Conservation (phyloP, 257 asterid genomes). For the Capsicum pubescens region DNA sequence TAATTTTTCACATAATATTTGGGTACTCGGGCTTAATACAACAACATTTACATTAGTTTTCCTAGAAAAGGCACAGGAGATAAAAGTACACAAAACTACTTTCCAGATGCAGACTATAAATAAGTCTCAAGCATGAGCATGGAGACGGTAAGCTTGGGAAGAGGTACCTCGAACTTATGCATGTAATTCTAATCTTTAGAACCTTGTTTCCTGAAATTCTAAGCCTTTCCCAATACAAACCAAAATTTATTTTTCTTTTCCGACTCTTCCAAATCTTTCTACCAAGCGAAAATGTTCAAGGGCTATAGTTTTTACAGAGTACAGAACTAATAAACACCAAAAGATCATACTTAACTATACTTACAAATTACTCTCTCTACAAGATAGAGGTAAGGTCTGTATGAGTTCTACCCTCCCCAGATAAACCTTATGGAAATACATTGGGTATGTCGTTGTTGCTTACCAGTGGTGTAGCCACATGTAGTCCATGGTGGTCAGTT, state of each 20-base stretch:
- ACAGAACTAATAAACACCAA: not conserved
- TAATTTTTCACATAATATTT: not conserved
- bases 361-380: not conserved
- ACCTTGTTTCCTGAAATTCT: not conserved
- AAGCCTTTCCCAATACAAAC: not conserved
- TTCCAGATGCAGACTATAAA: not conserved
- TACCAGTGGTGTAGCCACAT: too few relatives aligned
- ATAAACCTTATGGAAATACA: too few relatives aligned
- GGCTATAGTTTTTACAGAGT: too few relatives aligned
- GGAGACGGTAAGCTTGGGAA: slow-evolving; percentile 4
- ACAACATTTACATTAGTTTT: not conserved
- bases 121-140: not conserved
- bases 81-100: slow-evolving; percentile 1
- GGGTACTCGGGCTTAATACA: not conserved
- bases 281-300: not conserved
- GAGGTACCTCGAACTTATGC: not conserved
- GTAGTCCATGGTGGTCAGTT: too few relatives aligned
- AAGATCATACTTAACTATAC: not conserved
- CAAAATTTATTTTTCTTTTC: not conserved
- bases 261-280: not conserved
- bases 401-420: too few relatives aligned
- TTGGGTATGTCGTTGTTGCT: too few relatives aligned
- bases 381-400: too few relatives aligned
- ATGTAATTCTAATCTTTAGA: not conserved
- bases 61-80: not conserved